Evolutionary conservation across 2,329 filamentous ascomycete genomes (phyloP).

Genomic region (Colletotrichum camelliae): DNA sequence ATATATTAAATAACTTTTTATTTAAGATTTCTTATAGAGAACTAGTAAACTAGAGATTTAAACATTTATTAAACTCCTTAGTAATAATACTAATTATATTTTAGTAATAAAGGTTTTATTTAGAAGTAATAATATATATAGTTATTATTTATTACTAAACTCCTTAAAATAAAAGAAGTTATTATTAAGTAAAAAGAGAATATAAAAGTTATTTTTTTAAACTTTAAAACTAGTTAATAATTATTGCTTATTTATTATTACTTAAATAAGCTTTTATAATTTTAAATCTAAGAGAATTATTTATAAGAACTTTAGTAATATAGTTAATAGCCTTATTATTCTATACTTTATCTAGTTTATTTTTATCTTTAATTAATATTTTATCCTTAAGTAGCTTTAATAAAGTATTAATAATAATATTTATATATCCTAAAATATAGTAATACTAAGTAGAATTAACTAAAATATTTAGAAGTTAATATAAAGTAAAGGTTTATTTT

Average conservation of each 20-base stretch:
- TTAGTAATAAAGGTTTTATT: not conserved
- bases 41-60: too few relatives aligned
- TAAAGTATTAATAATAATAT: not conserved
- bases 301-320: not conserved
- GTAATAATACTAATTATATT: too few relatives aligned
- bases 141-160: not conserved
- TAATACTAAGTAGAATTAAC: not conserved
- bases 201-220: not conserved
- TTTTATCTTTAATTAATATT: not conserved
- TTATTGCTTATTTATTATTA: not conserved
- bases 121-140: not conserved
- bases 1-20: too few relatives aligned
- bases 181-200: fast-evolving
- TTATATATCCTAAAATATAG: not conserved
- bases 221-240: not conserved
- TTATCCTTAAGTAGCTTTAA: fast-evolving
- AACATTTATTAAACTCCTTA: too few relatives aligned
- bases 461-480: not conserved
- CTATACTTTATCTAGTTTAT: not conserved
- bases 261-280: not conserved
- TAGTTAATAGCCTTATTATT: not conserved
- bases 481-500: not conserved
- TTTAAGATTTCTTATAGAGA: too few relatives aligned
- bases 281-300: not conserved
- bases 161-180: not conserved